phyloP scores from a whole-genome alignment of 805 yeast genomes.

The Ogataea siamensis region DNA sequence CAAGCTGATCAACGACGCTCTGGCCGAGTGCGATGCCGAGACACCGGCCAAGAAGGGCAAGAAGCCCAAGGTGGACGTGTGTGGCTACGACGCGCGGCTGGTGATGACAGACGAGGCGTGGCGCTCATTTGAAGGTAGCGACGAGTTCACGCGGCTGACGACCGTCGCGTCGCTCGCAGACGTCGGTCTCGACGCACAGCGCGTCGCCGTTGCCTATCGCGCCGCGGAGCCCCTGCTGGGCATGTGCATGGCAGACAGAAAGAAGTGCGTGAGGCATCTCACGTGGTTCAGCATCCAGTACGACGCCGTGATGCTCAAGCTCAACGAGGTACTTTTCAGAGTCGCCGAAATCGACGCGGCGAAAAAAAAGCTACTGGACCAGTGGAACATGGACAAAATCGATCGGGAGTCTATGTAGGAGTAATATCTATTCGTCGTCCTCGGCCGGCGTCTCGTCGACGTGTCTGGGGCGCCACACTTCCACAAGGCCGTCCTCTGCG shows the following conservation, averaged over 20 bases:
- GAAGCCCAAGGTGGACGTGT: conserved; percentile 42
- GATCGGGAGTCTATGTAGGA: conserved; percentile 22
- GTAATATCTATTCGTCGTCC: conserved; percentile 38
- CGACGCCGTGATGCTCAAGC: conserved; percentile 36
- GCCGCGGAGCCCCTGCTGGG: conserved; percentile 22
- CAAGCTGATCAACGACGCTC: conserved; percentile 38
- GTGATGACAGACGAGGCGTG: conserved; percentile 24
- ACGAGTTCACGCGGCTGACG: conserved; percentile 12
- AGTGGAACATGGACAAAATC: conserved; percentile 39
- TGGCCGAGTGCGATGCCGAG: conserved; percentile 22
- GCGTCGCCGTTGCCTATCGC: conserved; percentile 19
- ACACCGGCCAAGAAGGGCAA: conserved; percentile 22
- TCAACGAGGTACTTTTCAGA: conserved; percentile 29
- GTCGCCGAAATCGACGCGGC: conserved; percentile 25
- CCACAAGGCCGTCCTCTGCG: conserved; percentile 73
- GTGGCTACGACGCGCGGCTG: conserved; percentile 45
- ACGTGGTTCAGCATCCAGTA: conserved; percentile 34
- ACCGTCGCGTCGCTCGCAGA: conserved; percentile 12
- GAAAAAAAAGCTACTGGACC: conserved; percentile 34
- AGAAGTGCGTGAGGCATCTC: conserved; percentile 53
- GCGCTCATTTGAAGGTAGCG: conserved; percentile 19
- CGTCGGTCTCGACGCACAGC: conserved; percentile 9
- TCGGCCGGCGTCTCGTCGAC: conserved; percentile 42
- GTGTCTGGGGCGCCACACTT: conserved; percentile 70
- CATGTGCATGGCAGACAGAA: conserved; percentile 51